A percentile compares a stretch with the other conserved stretches of the same genome.
phyloP scores from a whole-genome alignment of 805 yeast genomes.

The Tetrapisispora fleetii region DNA sequence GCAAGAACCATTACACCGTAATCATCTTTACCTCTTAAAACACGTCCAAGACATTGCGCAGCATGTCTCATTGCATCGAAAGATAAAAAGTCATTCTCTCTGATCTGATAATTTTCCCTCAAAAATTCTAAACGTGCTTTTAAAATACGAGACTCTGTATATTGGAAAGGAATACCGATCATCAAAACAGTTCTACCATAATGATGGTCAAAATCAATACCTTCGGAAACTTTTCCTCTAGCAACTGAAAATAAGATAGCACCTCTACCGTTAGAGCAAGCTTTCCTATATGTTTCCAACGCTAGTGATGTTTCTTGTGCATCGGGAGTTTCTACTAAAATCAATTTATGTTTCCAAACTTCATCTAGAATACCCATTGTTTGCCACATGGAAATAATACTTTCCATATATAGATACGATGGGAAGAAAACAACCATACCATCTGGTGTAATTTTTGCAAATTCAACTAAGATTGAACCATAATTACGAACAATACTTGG shows the following conservation, averaged over 20 bases:
- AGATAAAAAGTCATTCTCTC: constrained; percentile 88
- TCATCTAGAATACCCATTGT: constrained; percentile 96
- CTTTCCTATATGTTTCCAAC: constrained; percentile 87
- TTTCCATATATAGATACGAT: constrained; percentile 93
- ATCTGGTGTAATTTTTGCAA: constrained; percentile 92
- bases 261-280: constrained; percentile 96
- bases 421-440: constrained; percentile 98
- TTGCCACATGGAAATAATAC: constrained; percentile 98
- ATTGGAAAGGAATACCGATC: constrained; percentile 99
- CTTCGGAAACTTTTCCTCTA: constrained; percentile 97
- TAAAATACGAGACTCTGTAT: constrained; percentile 90
- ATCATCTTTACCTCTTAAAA: constrained; percentile 94
- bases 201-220: constrained; percentile 98
- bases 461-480: constrained; percentile 85
- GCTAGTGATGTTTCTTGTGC: constrained; percentile 97
- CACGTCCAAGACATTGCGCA: constrained; percentile 97
- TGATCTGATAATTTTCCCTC: constrained; percentile 84
- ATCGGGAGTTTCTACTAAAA: constrained; percentile 96
- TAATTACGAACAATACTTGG: constrained; percentile 96
- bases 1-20: constrained; percentile 98
- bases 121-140: constrained; percentile 91
- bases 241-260: constrained; percentile 95
- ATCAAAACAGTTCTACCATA: constrained; percentile 94
- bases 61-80: constrained; percentile 99
- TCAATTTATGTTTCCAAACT: constrained; percentile 94